Evolutionary conservation across 2,329 filamentous ascomycete species (phyloP), one percentile per base, ranked within the genome.

Genomic region (Ophiognomonia clavigignenti-juglandacearum): DNA sequence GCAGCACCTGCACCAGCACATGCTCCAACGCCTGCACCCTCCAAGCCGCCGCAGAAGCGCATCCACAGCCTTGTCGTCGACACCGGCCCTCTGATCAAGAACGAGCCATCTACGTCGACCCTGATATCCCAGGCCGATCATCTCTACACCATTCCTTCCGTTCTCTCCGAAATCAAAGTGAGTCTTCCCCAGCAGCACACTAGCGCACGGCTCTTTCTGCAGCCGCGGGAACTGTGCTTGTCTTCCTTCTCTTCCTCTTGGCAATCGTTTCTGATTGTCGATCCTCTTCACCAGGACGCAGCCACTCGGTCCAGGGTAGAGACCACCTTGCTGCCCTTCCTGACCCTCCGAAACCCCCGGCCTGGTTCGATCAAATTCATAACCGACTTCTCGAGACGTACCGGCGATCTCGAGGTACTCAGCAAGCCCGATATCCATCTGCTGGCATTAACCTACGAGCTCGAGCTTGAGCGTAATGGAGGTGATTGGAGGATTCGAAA

Each of bases 381-480:
- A 4, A 82, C 81, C 40, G 86, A 88, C 48, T 97, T 97, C 71
- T 88, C 93, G 37, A 80, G 88, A 45, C 86, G 83, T 63, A 97
- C 93, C 1, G 93, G 93, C 46, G 93, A 98, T 64, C 75, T 91
- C 53, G 80, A 86, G 10, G 92, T 96, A 1, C 71, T 98, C 49
- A 96, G 91, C 68, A 82, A 78, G 61, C 86, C 90, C 1, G 93
- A 98, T 81, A 72, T 97, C 51, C 86, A 95, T 56, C 78, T 98
- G 34, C 72, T 97, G 60, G 93, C 92, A 8, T 72, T 98, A 47
- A 86, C 89, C 1, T 97, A 97, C 64, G 93, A 98, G 64, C 64
- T 97, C n/a, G 92, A 97, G 59, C 86, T 88, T 59, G 91, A 97
- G 71, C 75, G 84, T 49, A 95, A 95, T 62, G 82, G 83, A n/a